Evolutionary conservation across 306 rosid genomes (phyloP), one percentile per base, ranked within the genome.

Genomic region (Lathyrus oleraceus): DNA sequence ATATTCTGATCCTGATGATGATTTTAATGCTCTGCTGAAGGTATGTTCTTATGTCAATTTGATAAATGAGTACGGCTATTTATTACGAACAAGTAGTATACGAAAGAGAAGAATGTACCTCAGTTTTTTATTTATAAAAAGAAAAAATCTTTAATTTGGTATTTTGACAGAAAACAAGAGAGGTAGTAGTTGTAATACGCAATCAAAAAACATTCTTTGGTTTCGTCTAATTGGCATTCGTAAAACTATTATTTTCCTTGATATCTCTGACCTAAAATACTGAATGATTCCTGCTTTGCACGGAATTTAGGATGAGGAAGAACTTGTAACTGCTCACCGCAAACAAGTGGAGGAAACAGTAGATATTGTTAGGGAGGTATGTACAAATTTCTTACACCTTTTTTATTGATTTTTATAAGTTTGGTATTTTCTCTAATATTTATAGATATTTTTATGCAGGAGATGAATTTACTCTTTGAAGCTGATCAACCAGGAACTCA

Each of bases 291-390:
- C 39, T 76, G 20, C 62, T 54, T 44, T 78, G 65, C 44, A 74
- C 52, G 62, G 44, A 49, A 52, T 66, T 27, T 64, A 90, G 98
- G 98, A 93, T 75, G 98, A 90, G 89, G 96, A 90, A 85, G 83
- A 84, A 73, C 96, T 93, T 30, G 94, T 90, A 60, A 78, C 83
- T 72, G 91, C 94, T 74, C 97, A 93, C 69, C 81, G 89, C 61
- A 85, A 78, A 82, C 97, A 87, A 84, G 96, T 90, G 76, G 96
- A 93, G 88, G 92, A 90, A 83, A 88, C 96, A 35, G 90, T 93
- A 44, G 87, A 90, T 78, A 87, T 85, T 74, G 96, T 88, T 77
- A 80, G 78, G 75, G 96, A 90, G 98, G 97, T 87, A 43, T 6
- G 81, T 58, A 51, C 70, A 52, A 36, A 48, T 73, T 17, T 68